Evolutionary conservation across 2,329 filamentous ascomycete genomes (phyloP), one percentile per base, ranked within the genome.

Genomic region (Cryoendolithus antarcticus): DNA sequence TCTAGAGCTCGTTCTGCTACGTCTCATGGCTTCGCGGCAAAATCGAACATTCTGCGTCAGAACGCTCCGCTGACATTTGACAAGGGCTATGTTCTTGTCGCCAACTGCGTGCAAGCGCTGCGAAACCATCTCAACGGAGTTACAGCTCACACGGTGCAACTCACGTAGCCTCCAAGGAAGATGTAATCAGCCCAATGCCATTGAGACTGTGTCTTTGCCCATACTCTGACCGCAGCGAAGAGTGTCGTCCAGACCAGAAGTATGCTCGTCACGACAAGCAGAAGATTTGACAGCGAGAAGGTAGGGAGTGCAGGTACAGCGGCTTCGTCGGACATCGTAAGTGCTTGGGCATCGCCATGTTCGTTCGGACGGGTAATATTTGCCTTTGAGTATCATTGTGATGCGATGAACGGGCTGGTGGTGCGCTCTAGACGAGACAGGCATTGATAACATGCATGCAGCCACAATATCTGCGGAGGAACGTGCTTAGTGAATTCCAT

Each of bases 141-240:
- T 21, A 35, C 9, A 35, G 5, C n/a, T 35, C 9, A 19, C 9
- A 7, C 21, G 27, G 12, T 9, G 9, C 10, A 6, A 37, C 35
- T 37, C 11, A 37, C 35, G 12, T 37, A 37, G 13, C 27, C 35
- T 30, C 28, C 35, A 30, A 37, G 8, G 11, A 37, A 37, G 27
- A 37, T n/a, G 8, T 15, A 11, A 30, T 37, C 35, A 5, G 27
- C 27, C 27, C 12, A 30, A 6, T 12, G 21, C 35, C 35, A 37
- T 11, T 37, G 35, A 12, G 30, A 30, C 28, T 37, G 27, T 30
- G 28, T 30, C 24, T 37, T 37, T 10, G 35, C 35, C 35, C 35
- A 37, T 4, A 19, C 24, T 12, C 35, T 12, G 28, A 37, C 12
- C 8, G n/a, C 35, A 10, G 31, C 35, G 12, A 37, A 37, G 9